phyloP scores from a whole-genome alignment of 257 asterid genomes.

The Nicotiana sylvestris region DNA sequence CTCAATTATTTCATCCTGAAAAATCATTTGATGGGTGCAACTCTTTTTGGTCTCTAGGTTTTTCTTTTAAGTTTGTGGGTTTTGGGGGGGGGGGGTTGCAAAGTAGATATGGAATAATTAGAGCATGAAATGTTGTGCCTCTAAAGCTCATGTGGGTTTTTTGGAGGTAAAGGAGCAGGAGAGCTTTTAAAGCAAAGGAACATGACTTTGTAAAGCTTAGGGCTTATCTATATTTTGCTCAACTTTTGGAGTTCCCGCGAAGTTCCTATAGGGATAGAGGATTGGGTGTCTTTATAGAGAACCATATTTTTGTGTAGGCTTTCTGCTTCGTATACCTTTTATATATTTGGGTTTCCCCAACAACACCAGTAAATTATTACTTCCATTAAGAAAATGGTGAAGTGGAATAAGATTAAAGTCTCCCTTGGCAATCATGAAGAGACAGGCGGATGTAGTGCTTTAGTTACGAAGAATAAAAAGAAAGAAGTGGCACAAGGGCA shows the following conservation, averaged over 20 bases:
- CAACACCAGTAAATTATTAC: background rate
- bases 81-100: background rate
- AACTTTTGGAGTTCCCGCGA: background rate
- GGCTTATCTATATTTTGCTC: background rate
- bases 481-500: background rate
- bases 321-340: background rate
- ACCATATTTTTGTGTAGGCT: background rate
- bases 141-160: background rate
- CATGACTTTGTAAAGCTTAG: background rate
- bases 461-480: no score
- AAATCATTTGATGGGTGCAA: background rate
- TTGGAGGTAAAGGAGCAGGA: background rate
- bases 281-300: background rate
- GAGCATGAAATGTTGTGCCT: background rate
- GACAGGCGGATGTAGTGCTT: background rate
- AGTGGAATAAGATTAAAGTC: background rate
- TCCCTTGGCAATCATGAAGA: background rate
- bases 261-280: slow-evolving; percentile 5
- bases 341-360: background rate
- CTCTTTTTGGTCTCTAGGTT: background rate
- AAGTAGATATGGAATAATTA: background rate
- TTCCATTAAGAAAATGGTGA: background rate
- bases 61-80: background rate
- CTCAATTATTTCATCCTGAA: background rate
- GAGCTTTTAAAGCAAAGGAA: background rate